Base-by-base conservation (phyloP, 2,329 filamentous ascomycete species). In the Zymoseptoria pseudotritici region DNA sequence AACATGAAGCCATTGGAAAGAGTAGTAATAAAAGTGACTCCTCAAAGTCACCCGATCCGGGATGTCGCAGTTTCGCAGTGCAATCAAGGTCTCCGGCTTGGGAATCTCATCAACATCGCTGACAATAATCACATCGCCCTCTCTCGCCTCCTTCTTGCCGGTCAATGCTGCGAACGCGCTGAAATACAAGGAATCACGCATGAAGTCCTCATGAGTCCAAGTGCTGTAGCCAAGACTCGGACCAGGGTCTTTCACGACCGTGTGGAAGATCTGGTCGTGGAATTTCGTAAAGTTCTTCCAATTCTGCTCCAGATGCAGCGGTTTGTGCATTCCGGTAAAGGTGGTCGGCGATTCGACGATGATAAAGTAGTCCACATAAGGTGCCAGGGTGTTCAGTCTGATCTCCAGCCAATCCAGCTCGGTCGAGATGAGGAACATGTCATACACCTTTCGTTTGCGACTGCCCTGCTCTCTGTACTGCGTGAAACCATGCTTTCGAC, bases 401-500 rank as follows among this genome's bases (percentile, higher is more conserved):
- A 88, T 82, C 70, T 88, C 85, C 50, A 88, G 77, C 79, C 83
- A 85, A 72, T 87, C 85, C 11, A 87, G 76, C 72, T 87, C 85
- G 2, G 78, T 81, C 65, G 84, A 86, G 65, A 87, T 73, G 77
- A 86, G 80, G 66, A 86, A 77, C 1, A 88, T 75, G 68, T 88
- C 85, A 70, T 84, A 85, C 31, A 85, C 74, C 68, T 82, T 83
- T 55, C 82, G 22, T 11, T 53, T 24, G 20, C 29, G 7, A 4
- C 29, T 10, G 1, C 22, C 11, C 22, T 52, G 3, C 5, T 46
- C 36, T 29, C 19, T 53, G 52, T 53, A 53, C 3, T 11, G 29
- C 17, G 52, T n/a, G 22, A 53, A 53, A 5, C 52, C 52, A 7
- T 53, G 20, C 20, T 24, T 19, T 53, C 22, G 20, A 53, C 52